A percentile compares a stretch with the other conserved stretches of the same genome.
Conservation (phyloP, 2,329 filamentous ascomycete genomes). For the Colletotrichum gloeosporioides region DNA sequence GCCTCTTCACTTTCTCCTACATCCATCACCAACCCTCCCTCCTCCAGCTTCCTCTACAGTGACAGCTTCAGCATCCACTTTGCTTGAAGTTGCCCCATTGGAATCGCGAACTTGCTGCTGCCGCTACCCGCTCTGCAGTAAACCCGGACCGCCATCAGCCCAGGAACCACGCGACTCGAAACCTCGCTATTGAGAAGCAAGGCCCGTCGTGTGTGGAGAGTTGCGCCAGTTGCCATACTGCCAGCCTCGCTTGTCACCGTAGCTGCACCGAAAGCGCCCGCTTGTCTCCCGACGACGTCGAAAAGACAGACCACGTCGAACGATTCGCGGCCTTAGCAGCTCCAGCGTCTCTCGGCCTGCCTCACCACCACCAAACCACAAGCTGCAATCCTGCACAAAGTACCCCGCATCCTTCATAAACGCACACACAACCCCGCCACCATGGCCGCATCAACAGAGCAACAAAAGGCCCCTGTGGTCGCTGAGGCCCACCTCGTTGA, state of each 20-base stretch:
- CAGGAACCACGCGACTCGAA: conserved; percentile 13
- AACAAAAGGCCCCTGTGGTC: conserved; percentile 63
- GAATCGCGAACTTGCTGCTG: conserved; percentile 5
- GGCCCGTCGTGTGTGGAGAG: conserved; percentile 7
- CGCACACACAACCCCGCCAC: conserved; percentile 25
- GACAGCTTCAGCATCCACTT: not conserved
- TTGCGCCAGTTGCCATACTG: conserved; percentile 9
- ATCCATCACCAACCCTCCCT: not conserved
- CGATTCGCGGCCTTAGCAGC: not conserved
- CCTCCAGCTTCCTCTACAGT: not conserved
- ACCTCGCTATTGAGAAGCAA: not conserved
- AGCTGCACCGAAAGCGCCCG: conserved; percentile 2
- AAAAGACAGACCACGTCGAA: conserved; percentile 14
- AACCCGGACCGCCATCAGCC: not conserved
- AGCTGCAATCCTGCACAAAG: conserved; percentile 9
- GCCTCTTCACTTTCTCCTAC: not conserved
- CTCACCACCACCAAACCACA: not conserved
- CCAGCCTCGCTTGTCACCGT: not conserved
- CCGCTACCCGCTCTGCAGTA: conserved; percentile 14
- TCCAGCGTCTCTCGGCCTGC: conserved; percentile 1
- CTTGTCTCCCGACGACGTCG: conserved; percentile 4
- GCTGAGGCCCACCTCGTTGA: conserved; percentile 79
- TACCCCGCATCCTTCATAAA: conserved; percentile 22
- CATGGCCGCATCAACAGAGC: conserved; percentile 50
- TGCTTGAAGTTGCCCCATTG: not conserved